Conservation (phyloP, 495 filamentous ascomycete species). For the Lasiosphaeria miniovina region DNA sequence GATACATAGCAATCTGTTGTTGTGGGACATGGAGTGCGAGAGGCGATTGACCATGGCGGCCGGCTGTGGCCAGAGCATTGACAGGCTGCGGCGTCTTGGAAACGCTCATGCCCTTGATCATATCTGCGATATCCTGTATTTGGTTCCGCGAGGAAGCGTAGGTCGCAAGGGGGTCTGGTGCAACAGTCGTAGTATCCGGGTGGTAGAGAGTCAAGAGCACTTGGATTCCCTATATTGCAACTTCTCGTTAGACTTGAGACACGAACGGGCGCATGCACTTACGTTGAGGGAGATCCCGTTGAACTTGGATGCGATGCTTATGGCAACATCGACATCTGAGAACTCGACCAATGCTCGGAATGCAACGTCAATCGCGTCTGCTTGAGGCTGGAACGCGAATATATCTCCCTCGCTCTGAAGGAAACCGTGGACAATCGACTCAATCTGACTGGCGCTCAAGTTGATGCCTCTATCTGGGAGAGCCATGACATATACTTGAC, state of each 20-base stretch:
- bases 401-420: conserved; percentile 54
- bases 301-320: conserved; percentile 35
- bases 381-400: conserved; percentile 45
- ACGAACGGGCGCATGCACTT: conserved; percentile 24
- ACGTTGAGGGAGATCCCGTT: conserved; percentile 50
- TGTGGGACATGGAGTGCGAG: conserved; percentile 16
- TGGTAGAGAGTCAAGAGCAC: conserved; percentile 16
- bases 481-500: conserved; percentile 49
- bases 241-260: neutral
- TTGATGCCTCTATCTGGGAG: conserved; percentile 25
- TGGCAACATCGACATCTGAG: conserved; percentile 44
- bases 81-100: conserved; percentile 11
- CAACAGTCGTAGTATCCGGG: neutral
- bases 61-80: conserved; percentile 4
- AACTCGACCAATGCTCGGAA: conserved; percentile 53
- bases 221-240: conserved; percentile 17
- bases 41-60: conserved; percentile 14
- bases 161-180: conserved; percentile 5
- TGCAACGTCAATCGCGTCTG: conserved; percentile 31
- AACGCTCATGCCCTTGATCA: conserved; percentile 20
- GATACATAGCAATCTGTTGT: conserved; percentile 33
- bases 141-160: conserved; percentile 1
- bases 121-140: conserved; percentile 15
- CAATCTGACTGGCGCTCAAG: conserved; percentile 29
- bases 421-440: conserved; percentile 45